phyloP scores from a whole-genome alignment of 148 eudicot genomes.

The Rhododendron kiyosumense region DNA sequence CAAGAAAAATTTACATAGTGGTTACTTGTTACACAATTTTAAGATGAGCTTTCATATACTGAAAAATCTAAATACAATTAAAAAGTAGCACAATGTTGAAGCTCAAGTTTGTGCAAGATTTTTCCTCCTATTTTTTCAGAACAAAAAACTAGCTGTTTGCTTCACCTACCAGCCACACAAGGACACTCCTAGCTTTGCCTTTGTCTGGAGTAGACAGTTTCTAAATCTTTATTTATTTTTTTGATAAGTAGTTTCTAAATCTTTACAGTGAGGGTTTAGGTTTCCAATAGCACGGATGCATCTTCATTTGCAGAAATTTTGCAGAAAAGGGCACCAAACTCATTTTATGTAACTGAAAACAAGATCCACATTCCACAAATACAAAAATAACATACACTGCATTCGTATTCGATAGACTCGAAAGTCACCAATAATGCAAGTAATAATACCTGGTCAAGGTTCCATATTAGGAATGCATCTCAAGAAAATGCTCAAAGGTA shows the following conservation, averaged over 20 bases:
- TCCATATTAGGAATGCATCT: background rate
- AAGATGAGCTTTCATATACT: background rate
- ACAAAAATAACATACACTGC: background rate
- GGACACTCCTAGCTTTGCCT: background rate
- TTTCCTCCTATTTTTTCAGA: background rate
- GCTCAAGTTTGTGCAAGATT: background rate
- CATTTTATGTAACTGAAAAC: background rate
- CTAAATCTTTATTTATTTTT: background rate
- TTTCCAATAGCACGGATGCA: background rate
- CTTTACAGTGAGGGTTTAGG: background rate
- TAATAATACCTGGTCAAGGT: background rate
- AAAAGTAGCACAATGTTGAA: background rate
- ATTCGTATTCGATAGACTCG: background rate
- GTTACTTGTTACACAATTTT: background rate
- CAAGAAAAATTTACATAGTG: background rate
- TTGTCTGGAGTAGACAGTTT: background rate
- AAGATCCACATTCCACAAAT: background rate
- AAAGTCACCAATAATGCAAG: background rate
- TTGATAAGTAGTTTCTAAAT: background rate
- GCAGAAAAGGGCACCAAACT: background rate
- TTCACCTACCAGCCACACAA: conserved; percentile 1
- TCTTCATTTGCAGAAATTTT: background rate
- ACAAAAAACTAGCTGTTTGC: background rate
- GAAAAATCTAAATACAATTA: background rate
- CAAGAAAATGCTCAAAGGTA: background rate